Evolutionary conservation across 352 stramenopile species (phyloP).

Genomic region (Phytophthora quininea): DNA sequence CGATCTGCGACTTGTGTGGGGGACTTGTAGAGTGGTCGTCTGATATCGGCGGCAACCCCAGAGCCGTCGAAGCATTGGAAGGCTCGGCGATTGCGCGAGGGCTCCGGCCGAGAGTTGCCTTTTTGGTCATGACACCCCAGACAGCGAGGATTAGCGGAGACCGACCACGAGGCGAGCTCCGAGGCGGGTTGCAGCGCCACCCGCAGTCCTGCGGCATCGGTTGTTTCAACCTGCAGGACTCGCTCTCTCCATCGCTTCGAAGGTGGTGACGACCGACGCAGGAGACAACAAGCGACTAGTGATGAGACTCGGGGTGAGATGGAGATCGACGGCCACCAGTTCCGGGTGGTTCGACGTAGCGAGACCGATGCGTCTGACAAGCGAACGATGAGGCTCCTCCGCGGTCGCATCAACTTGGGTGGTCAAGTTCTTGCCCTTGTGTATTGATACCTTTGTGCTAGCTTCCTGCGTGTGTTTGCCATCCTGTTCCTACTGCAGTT

Average conservation of each 20-base stretch:
- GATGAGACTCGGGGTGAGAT: background rate
- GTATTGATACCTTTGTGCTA: background rate
- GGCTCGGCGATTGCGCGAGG: background rate
- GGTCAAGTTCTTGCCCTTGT: background rate
- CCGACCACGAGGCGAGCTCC: constrained; percentile 1
- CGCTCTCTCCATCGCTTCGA: too few relatives aligned
- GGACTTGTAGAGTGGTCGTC: background rate
- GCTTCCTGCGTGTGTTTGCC: background rate
- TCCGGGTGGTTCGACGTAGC: background rate
- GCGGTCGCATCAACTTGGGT: background rate
- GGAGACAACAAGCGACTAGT: background rate
- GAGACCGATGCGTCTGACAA: too few relatives aligned
- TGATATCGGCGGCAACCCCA: constrained; percentile 1
- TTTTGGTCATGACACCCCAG: constrained; percentile 12
- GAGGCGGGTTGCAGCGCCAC: background rate
- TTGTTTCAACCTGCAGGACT: too few relatives aligned
- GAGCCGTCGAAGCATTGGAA: background rate
- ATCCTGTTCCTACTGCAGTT: constrained; percentile 19
- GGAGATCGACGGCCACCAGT: background rate
- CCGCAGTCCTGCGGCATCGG: too few relatives aligned
- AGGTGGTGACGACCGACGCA: background rate
- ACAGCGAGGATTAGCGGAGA: constrained; percentile 19
- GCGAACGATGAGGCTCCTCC: constrained; percentile 1
- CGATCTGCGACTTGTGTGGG: background rate
- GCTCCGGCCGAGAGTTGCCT: background rate